These are phyloP conservation scores for Fusarium proliferatum DNA, from an alignment of 2,329 filamentous ascomycete genomes.

Conservation along the genomic window DNA sequence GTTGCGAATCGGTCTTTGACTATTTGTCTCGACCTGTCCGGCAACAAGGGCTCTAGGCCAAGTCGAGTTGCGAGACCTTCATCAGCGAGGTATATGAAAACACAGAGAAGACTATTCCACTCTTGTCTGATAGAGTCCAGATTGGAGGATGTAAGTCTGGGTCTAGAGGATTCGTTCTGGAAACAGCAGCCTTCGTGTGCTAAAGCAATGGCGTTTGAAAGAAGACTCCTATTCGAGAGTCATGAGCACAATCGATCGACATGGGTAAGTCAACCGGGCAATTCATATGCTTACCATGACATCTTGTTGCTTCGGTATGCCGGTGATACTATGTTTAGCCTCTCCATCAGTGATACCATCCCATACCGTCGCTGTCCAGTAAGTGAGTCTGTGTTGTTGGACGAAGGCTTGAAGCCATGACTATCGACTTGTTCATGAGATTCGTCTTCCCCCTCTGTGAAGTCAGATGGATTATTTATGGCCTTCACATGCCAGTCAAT, in stretches of 20 bases:
- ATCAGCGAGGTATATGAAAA: slow-evolving; percentile 29
- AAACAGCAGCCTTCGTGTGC: slow-evolving; percentile 32
- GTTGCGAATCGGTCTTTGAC: slow-evolving; percentile 25
- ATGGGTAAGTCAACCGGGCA: background rate
- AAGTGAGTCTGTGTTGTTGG: background rate
- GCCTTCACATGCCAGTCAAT: slow-evolving; percentile 34
- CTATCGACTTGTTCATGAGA: background rate
- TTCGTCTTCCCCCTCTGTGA: slow-evolving; percentile 32
- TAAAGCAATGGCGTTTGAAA: slow-evolving; percentile 30
- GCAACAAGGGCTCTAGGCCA: slow-evolving; percentile 22
- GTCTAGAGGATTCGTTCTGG: background rate
- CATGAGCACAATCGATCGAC: background rate
- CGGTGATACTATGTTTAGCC: slow-evolving; percentile 26
- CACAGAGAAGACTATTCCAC: slow-evolving; percentile 28
- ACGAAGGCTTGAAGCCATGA: background rate
- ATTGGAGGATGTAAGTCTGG: background rate
- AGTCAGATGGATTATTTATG: slow-evolving; percentile 30
- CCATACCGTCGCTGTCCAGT: slow-evolving; percentile 20
- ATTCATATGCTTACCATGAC: slow-evolving; percentile 15
- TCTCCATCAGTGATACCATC: slow-evolving; percentile 33
- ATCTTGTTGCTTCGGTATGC: slow-evolving; percentile 35
- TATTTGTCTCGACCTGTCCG: slow-evolving; percentile 23
- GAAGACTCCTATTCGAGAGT: slow-evolving; percentile 13
- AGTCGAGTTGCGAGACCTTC: slow-evolving; percentile 16
- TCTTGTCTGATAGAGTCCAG: slow-evolving; percentile 9